Percentiles rank a stretch among this genome's conserved stretches.
phyloP scores from a whole-genome alignment of 768 basidiomycete species.

The Boletus sensibilis region DNA sequence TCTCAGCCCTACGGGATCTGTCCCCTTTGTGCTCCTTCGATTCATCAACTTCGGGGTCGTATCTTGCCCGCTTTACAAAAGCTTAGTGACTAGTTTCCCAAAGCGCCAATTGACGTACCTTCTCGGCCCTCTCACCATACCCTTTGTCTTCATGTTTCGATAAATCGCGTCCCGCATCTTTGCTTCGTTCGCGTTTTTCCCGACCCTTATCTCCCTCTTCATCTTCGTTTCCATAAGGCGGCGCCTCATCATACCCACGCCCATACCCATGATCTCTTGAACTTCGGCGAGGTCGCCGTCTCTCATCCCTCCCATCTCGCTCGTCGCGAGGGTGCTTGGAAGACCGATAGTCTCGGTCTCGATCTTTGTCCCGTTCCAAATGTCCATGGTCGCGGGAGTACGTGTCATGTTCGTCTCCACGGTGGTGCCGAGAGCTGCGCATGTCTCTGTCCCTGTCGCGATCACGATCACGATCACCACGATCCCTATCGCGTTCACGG shows the following conservation, averaged over 20 bases:
- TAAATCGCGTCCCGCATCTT: conserved; percentile 34
- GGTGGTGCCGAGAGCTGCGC: conserved; percentile 34
- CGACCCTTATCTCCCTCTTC: conserved; percentile 33
- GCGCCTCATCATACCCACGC: conserved; percentile 52
- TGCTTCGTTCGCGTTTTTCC: conserved; percentile 51
- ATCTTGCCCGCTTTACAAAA: conserved; percentile 48
- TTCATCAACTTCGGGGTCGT: conserved; percentile 47
- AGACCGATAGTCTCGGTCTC: conserved; percentile 42
- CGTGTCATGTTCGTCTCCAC: conserved; percentile 35
- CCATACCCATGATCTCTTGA: conserved; percentile 39
- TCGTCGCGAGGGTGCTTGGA: conserved; percentile 54
- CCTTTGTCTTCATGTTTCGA: conserved; percentile 44
- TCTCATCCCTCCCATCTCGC: conserved; percentile 54
- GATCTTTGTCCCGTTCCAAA: conserved; percentile 35
- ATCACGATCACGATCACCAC: conserved; percentile 41
- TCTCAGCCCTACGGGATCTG: conserved; percentile 57
- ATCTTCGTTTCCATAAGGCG: conserved; percentile 39
- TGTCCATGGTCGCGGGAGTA: conserved; percentile 36
- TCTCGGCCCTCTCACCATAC: conserved; percentile 61
- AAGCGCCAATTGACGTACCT: conserved; percentile 43
- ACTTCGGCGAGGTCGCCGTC: conserved; percentile 41
- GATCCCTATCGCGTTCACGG: conserved; percentile 42
- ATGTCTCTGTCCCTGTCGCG: conserved; percentile 43
- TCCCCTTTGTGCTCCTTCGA: conserved; percentile 42
- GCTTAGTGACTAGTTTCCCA: conserved; percentile 9